Evolutionary conservation across 805 yeast genomes (phyloP).

Genomic region (Metschnikowia reukaufii): DNA sequence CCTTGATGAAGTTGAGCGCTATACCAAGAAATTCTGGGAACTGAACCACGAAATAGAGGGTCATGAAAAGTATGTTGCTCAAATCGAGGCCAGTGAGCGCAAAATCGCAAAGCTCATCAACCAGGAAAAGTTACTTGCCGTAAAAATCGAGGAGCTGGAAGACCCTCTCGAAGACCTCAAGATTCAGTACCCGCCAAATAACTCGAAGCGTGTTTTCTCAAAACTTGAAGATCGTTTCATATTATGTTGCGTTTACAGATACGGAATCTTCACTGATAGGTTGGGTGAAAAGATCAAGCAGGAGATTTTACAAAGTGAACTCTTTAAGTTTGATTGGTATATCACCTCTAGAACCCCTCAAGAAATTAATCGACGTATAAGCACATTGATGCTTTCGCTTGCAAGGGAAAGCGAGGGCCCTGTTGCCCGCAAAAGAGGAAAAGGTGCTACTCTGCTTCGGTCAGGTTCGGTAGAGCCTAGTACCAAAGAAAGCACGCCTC

Average conservation of each 20-base stretch:
- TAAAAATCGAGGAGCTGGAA: slow-evolving; percentile 52
- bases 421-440: slow-evolving; percentile 51
- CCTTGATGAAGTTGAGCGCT: slow-evolving; percentile 56
- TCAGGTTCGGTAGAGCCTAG: slow-evolving; percentile 40
- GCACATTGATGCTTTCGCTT: slow-evolving; percentile 64
- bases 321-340: slow-evolving; percentile 74
- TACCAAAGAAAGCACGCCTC: slow-evolving; percentile 19
- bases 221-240: slow-evolving; percentile 70
- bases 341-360: slow-evolving; percentile 68
- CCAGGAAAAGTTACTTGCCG: slow-evolving; percentile 56
- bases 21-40: slow-evolving; percentile 64
- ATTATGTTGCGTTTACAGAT: slow-evolving; percentile 57
- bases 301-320: slow-evolving; percentile 57
- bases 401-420: slow-evolving; percentile 63
- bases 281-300: slow-evolving; percentile 64
- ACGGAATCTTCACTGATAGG: slow-evolving; percentile 61
- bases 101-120: slow-evolving; percentile 53
- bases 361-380: slow-evolving; percentile 69
- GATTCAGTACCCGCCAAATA: slow-evolving; percentile 79
- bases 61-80: slow-evolving; percentile 65
- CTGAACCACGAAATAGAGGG: slow-evolving; percentile 63
- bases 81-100: slow-evolving; percentile 72
- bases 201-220: slow-evolving; percentile 71
- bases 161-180: slow-evolving; percentile 62
- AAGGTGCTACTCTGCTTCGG: slow-evolving; percentile 24